Evolutionary conservation across 148 eudicot genomes (phyloP), one percentile per base, ranked within the genome.

Genomic region (Diospyros lotus): DNA sequence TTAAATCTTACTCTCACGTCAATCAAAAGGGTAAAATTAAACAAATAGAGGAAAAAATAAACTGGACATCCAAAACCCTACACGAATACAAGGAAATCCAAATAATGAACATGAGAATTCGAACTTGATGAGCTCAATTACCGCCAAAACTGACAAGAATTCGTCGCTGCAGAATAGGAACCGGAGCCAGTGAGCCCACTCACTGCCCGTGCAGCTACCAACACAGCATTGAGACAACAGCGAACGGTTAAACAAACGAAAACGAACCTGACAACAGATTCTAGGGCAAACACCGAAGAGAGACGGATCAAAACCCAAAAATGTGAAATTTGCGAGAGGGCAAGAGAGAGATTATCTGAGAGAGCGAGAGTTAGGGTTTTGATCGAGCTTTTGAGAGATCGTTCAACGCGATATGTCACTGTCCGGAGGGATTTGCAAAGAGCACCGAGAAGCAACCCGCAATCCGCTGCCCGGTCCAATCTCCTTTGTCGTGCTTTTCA

Each of bases 251-350:
- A 1, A 28, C 15, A 50, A 43, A 2, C 71, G 15, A 28, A 39
- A 41, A 73, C 15, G 60, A 74, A 73, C 63, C 76, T 40, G 59
- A 13, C 44, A 38, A 39, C 66, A 42, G 40, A 48, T 13, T 62
- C 40, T 59, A 60, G 75, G 75, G 75, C 44, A 73, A 73, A 60
- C 11, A 11, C 6, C 59, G 51, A 59, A 41, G 59, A 59, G 5
- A 42, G 10, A 11, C 5, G 12, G 53, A 46, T 4, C 51, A 2
- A 52, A 51, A 13, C 43, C 40, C 28, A 44, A 10, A 58, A 58
- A 8, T n/a, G 52, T 17, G 9, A 15, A 18, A 58, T 60, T 73
- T 3, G 64, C 15, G 15, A 46, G 48, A 62, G 1, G n/a, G 4
- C 10, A 44, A 44, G 1, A 7, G 9, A 41, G 9, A 18, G 3